Evolutionary conservation across 1,284 basidiomycete species (phyloP).

Genomic region (Melampsora americana): DNA sequence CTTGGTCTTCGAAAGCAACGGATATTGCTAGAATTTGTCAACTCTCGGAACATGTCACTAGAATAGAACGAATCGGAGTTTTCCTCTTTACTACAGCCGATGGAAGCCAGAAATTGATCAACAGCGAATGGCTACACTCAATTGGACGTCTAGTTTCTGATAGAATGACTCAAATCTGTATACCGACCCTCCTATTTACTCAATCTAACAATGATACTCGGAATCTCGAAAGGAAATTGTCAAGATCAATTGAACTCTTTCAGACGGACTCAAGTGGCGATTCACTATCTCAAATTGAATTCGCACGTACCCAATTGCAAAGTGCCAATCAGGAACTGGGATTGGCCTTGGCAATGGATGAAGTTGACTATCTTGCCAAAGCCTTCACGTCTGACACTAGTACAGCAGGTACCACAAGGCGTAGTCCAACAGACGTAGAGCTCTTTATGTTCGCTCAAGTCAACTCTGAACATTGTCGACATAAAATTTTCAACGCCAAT

Average conservation of each 20-base stretch:
- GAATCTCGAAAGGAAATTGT: slow-evolving; percentile 10
- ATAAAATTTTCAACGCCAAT: slow-evolving; percentile 98
- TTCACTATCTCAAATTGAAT: slow-evolving; percentile 50
- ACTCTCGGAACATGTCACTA: slow-evolving; percentile 66
- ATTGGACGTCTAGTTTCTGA: slow-evolving; percentile 77
- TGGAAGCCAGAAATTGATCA: slow-evolving; percentile 13
- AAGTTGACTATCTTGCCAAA: slow-evolving; percentile 88
- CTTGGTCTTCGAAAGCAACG: slow-evolving; percentile 97
- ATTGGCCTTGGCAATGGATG: slow-evolving; percentile 81
- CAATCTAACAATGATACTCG: slow-evolving; percentile 60
- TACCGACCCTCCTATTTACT: slow-evolving; percentile 68
- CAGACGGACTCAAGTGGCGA: slow-evolving; percentile 56
- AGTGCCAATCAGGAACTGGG: slow-evolving; percentile 80
- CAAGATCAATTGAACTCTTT: slow-evolving; percentile 32
- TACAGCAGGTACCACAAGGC: slow-evolving; percentile 57
- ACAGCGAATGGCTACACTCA: slow-evolving; percentile 18
- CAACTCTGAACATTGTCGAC: slow-evolving; percentile 98
- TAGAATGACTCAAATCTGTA: slow-evolving; percentile 85
- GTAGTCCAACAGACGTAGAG: slow-evolving; percentile 93
- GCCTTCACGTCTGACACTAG: slow-evolving; percentile 70
- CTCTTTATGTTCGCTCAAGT: slow-evolving; percentile 99
- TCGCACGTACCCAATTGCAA: slow-evolving; percentile 59
- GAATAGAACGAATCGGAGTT: slow-evolving; percentile 78
- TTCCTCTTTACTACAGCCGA: slow-evolving; percentile 61
- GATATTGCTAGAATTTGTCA: slow-evolving; percentile 88